Evolutionary conservation across 306 rosid genomes (phyloP).

Genomic region (Medicago truncatula): DNA sequence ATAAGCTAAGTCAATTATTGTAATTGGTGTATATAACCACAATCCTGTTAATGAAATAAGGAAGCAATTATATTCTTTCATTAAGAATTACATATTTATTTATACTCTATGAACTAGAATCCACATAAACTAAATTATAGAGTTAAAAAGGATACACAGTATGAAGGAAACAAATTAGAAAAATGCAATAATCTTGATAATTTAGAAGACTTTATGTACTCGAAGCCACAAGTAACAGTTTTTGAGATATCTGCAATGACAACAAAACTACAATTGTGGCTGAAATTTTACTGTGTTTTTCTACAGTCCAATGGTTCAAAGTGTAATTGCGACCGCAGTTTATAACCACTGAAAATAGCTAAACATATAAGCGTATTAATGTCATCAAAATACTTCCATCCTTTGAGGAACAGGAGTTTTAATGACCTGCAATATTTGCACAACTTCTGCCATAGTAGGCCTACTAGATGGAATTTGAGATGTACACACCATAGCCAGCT

Average conservation of each 20-base stretch:
- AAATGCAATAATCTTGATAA: not conserved
- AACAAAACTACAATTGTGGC: not conserved
- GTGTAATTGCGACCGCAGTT: not conserved
- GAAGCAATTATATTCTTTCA: no score
- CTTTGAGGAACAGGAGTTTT: constrained; percentile 82
- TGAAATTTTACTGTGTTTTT: no score
- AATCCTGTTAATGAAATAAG: no score
- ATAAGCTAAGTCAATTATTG: no score
- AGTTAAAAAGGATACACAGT: not conserved
- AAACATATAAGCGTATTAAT: not conserved
- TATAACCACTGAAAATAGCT: constrained; percentile 14
- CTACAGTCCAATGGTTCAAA: not conserved
- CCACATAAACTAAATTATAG: constrained; percentile 31
- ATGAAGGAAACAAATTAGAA: not conserved
- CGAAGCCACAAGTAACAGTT: not conserved
- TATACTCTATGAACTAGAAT: constrained; percentile 14
- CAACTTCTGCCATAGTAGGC: constrained; percentile 90
- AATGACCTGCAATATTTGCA: constrained; percentile 77
- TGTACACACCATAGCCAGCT: constrained; percentile 78
- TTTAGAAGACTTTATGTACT: constrained; percentile 36
- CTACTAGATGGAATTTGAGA: constrained; percentile 85
- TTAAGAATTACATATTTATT: constrained; percentile 1
- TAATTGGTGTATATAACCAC: no score
- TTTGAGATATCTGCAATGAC: not conserved
- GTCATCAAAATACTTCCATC: constrained; percentile 57